Conservation (phyloP, 2,329 filamentous ascomycete genomes). For the Pseudocercospora pini-densiflorae region DNA sequence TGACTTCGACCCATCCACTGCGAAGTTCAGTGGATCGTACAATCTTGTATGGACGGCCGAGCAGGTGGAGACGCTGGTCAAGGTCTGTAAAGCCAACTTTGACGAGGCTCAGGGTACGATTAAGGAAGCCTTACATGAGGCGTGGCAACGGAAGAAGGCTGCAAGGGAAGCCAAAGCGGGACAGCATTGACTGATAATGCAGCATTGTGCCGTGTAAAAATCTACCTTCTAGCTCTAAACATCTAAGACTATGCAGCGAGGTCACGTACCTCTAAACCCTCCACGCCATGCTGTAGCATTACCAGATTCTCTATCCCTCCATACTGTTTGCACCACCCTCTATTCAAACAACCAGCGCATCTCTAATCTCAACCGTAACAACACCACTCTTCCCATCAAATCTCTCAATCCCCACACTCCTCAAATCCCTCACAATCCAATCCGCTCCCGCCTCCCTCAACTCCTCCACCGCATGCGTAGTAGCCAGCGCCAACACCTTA, state of each 20-base stretch:
- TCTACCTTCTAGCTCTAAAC: constrained; percentile 5
- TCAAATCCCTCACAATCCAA: constrained; percentile 82
- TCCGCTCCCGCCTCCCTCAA: constrained; percentile 78
- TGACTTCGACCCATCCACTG: constrained; percentile 39
- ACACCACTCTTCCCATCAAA: constrained; percentile 59
- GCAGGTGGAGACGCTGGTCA: constrained; percentile 40
- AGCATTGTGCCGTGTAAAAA: not conserved
- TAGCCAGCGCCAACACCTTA: constrained; percentile 81
- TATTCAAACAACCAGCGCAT: constrained; percentile 53
- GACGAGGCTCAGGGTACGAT: constrained; percentile 33
- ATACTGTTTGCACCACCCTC: not conserved
- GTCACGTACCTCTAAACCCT: not conserved
- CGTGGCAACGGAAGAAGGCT: constrained; percentile 32
- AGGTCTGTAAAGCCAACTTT: constrained; percentile 36
- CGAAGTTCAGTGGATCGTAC: constrained; percentile 39
- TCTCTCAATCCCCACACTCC: constrained; percentile 68
- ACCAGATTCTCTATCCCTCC: not conserved
- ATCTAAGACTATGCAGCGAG: not conserved
- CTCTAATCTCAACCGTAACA: constrained; percentile 69
- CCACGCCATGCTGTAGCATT: not conserved
- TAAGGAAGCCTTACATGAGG: constrained; percentile 33
- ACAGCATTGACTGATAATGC: not conserved
- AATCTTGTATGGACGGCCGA: constrained; percentile 42
- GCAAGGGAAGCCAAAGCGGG: constrained; percentile 19
- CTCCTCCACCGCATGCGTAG: constrained; percentile 77